Conservation (phyloP, 345 rosid genomes). For the Dovyalis caffra region DNA sequence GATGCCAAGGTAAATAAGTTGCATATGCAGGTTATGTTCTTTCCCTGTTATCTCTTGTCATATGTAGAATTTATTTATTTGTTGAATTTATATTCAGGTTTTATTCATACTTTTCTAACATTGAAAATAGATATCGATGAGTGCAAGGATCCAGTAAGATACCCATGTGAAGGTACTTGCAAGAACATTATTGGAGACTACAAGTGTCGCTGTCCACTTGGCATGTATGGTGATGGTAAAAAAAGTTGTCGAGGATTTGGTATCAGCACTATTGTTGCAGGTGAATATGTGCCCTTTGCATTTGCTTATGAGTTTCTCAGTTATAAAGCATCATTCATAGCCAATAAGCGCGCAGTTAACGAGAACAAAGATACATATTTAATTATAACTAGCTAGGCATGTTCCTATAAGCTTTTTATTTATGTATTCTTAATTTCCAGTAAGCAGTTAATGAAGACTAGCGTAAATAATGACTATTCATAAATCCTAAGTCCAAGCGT, state of each 20-base stretch:
- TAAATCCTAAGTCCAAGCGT: too few species aligned
- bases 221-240: slow-evolving; percentile 22
- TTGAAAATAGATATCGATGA: slow-evolving; percentile 13
- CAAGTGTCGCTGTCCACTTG: slow-evolving; percentile 15
- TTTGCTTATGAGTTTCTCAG: background rate
- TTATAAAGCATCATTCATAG: too few species aligned
- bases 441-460: too few species aligned
- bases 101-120: background rate
- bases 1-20: slow-evolving; percentile 18
- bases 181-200: slow-evolving; percentile 7
- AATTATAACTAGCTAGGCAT: background rate
- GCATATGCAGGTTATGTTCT: background rate
- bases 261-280: slow-evolving; percentile 1
- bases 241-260: slow-evolving; percentile 16
- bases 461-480: too few species aligned
- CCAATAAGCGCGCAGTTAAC: too few species aligned
- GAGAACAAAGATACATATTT: background rate
- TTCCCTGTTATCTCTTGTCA: background rate
- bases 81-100: background rate
- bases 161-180: slow-evolving; percentile 16
- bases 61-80: background rate
- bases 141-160: background rate
- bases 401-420: too few species aligned
- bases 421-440: too few species aligned
- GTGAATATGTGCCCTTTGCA: background rate